phyloP scores from a whole-genome alignment of 1,284 basidiomycete genomes.

The Cutaneotrichosporon spelunceum region DNA sequence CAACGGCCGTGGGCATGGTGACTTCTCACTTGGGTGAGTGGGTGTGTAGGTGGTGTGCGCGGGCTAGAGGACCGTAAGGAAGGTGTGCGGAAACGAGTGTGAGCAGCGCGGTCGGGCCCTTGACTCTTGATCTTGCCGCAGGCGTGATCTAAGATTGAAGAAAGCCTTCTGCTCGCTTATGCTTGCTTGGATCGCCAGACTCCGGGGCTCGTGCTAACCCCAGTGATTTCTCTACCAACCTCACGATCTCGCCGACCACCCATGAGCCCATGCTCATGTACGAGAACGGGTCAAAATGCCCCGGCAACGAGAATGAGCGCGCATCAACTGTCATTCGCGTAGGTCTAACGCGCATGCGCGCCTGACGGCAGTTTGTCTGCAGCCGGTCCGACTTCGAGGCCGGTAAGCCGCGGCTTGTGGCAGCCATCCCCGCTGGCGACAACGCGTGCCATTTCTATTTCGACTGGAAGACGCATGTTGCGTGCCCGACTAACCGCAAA shows the following conservation, averaged over 20 bases:
- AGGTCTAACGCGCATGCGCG: constrained; percentile 8
- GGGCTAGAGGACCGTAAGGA: no score
- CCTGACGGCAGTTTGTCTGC: constrained; percentile 43
- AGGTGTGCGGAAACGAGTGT: constrained; percentile 14
- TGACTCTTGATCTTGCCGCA: no score
- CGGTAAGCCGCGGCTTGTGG: constrained; percentile 43
- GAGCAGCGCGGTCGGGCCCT: no score
- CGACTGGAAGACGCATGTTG: constrained; percentile 51
- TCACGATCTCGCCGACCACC: constrained; percentile 39
- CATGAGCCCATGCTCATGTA: constrained; percentile 44
- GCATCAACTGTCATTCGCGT: constrained; percentile 46
- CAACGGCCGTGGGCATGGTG: constrained; percentile 28
- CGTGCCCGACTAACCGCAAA: constrained; percentile 44
- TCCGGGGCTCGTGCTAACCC: neutral
- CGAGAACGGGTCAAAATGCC: constrained; percentile 41
- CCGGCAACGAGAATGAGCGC: constrained; percentile 30
- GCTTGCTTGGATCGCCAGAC: no score
- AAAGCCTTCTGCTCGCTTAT: no score
- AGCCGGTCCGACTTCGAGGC: constrained; percentile 41
- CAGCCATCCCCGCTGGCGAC: constrained; percentile 40
- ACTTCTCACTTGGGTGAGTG: constrained; percentile 45
- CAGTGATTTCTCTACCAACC: constrained; percentile 30
- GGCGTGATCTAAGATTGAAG: no score
- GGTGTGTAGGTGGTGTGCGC: neutral
- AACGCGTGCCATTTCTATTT: constrained; percentile 50